phyloP scores from a whole-genome alignment of 345 rosid genomes.

The Syzygium aromaticum region DNA sequence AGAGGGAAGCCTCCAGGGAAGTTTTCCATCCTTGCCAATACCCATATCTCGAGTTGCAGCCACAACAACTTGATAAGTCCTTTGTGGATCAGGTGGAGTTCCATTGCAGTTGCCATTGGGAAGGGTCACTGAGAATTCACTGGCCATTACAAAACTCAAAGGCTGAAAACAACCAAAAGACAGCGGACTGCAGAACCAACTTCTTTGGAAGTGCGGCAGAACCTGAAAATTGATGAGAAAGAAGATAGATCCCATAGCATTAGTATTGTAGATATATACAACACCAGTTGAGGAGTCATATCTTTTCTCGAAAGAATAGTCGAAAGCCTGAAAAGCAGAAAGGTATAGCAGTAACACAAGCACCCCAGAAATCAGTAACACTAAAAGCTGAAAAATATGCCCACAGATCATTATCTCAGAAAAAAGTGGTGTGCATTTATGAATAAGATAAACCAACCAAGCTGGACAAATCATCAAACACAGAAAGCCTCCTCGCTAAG shows the following conservation, averaged over 20 bases:
- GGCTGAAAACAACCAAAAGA: constrained; percentile 10
- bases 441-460: not conserved
- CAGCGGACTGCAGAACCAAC: constrained; percentile 24
- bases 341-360: not conserved
- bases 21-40: constrained; percentile 78
- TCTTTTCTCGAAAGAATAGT: not conserved
- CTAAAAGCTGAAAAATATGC: not conserved
- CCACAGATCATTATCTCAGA: not conserved
- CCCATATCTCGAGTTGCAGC: constrained; percentile 92
- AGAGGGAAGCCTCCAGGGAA: constrained; percentile 79
- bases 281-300: not conserved
- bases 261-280: not conserved
- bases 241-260: not conserved
- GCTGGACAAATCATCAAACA: not conserved
- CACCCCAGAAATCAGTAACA: not conserved
- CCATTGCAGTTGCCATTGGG: constrained; percentile 43
- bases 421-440: not conserved
- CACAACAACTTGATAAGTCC: constrained; percentile 76
- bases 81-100: constrained; percentile 29
- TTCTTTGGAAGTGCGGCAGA: constrained; percentile 25
- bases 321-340: not conserved
- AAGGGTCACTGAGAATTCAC: constrained; percentile 24
- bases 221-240: constrained; percentile 18
- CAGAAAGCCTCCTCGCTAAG: not conserved
- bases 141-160: constrained; percentile 28